Percentiles rank a stretch among this genome's conserved stretches.
These are phyloP conservation scores for Annona cherimola DNA, from an alignment of 164 flowering plant genomes.

Conservation along the genomic window DNA sequence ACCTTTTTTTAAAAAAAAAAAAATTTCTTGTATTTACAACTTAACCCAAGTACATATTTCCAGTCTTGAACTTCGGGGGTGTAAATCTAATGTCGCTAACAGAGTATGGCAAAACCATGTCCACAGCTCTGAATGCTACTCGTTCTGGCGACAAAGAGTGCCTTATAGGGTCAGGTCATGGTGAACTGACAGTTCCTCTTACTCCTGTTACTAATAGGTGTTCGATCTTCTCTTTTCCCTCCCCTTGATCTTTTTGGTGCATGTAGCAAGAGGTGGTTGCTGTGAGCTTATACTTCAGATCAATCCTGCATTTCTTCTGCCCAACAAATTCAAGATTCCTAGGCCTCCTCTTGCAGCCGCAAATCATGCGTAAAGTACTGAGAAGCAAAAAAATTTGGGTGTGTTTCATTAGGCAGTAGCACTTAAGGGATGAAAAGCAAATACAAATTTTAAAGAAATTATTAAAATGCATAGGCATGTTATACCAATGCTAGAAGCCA, in stretches of 20 bases:
- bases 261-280: neutral
- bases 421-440: too few relatives aligned
- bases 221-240: neutral
- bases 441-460: too few relatives aligned
- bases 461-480: too few relatives aligned
- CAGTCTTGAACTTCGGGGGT: too few relatives aligned
- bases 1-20: conserved; percentile 82
- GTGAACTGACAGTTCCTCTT: conserved; percentile 72
- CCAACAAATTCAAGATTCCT: neutral
- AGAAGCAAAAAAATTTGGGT: too few relatives aligned
- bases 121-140: conserved; percentile 77
- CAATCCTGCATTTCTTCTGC: neutral
- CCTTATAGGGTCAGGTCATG: conserved; percentile 88
- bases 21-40: too few relatives aligned
- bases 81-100: too few relatives aligned
- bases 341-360: neutral
- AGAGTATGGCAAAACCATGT: conserved; percentile 77
- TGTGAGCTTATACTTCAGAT: neutral
- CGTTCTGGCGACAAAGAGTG: conserved; percentile 83
- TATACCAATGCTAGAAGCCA: too few relatives aligned
- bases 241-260: neutral
- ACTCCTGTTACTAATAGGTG: conserved; percentile 86
- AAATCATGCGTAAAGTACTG: neutral
- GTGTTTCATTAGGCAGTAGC: too few relatives aligned
- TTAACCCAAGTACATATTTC: too few relatives aligned